These are phyloP conservation scores for Sonneratia alba DNA, from an alignment of 345 rosid genomes.

Conservation along the genomic window DNA sequence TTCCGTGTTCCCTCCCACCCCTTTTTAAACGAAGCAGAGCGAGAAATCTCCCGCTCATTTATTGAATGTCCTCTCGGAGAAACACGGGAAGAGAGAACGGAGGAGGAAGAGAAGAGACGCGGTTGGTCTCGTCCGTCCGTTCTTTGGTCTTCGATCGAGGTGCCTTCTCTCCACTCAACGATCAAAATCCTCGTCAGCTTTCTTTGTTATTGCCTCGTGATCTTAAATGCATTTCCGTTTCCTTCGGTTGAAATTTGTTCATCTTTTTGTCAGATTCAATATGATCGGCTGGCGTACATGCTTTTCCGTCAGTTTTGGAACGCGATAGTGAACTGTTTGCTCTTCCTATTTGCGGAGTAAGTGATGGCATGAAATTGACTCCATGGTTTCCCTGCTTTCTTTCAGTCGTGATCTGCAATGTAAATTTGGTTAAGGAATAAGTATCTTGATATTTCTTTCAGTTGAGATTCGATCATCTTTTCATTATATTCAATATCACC, in stretches of 20 bases:
- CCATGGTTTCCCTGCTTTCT: neutral
- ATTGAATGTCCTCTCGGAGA: neutral
- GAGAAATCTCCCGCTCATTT: slow-evolving; percentile 17
- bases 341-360: too few relatives aligned
- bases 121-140: neutral
- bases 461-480: neutral
- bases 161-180: neutral
- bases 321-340: neutral
- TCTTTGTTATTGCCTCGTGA: neutral
- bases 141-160: neutral
- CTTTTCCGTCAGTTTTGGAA: neutral
- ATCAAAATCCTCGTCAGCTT: neutral
- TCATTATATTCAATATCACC: neutral
- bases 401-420: neutral
- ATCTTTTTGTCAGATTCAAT: neutral
- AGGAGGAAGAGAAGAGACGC: neutral
- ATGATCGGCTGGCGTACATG: neutral
- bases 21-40: slow-evolving; percentile 33
- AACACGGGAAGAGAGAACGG: neutral
- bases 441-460: neutral
- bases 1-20: slow-evolving; percentile 12
- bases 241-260: neutral
- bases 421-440: neutral
- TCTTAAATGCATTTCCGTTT: neutral
- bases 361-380: neutral